Evolutionary conservation across 805 yeast species (phyloP), one percentile per base, ranked within the genome.

Genomic region (Suhomyces faveliae): DNA sequence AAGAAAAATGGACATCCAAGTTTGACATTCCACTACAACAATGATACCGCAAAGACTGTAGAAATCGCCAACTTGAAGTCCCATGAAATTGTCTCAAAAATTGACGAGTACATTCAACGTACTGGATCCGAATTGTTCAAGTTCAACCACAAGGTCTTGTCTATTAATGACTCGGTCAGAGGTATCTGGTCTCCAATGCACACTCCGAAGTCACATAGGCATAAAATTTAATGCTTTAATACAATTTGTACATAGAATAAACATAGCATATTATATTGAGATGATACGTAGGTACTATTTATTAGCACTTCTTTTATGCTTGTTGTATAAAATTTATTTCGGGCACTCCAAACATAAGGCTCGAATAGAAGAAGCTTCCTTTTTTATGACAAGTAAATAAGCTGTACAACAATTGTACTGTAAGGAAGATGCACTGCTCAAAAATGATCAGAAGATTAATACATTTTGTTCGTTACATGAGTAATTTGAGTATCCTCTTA

Each of bases 121-220:
- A 78, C 87, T 42, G 97, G 97, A 44, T 83, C 82, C 59, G 60
- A 63, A 9, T 76, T 79, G 59, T 71, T 77, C 57, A 86, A 86
- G 66, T 81, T 74, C 56, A 83, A 87, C 62, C 85, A 89, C 49
- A 71, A 68, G 60, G 98, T 94, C 29, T 79, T 83, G 66, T 85
- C 96, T 37, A 68, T 78, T 52, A 94, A 92, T 64, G 80, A 78
- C 46, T 83, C 95, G 48, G 90, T 92, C 13, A 86, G 99, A 77
- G 99, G 99, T 61, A 78, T 94, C 42, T 94, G 99, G 99, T 90
- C 97, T 40, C 99, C 99, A 49, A 76, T 92, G 74, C 97, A 91
- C 62, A 85, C 79, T 43, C 62, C 65, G 35, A 73, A 71, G 61
- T 62, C 56, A n/a, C 54, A 67, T 52, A 71, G 78, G 58, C 71